Conservation (phyloP, 257 asterid genomes). For the Verbascum thapsus region DNA sequence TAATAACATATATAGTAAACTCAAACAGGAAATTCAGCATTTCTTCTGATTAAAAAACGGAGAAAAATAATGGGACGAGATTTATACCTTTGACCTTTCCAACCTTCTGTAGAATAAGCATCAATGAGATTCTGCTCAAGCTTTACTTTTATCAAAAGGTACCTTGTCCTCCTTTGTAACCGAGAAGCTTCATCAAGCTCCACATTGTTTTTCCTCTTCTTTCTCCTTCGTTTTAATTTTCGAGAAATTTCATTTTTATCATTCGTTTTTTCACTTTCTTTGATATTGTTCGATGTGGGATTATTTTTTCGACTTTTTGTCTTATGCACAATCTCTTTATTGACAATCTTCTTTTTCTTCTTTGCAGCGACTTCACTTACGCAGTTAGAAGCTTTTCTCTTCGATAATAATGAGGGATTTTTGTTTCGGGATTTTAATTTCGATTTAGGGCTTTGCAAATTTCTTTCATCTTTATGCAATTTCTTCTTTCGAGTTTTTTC, state of each 20-base stretch:
- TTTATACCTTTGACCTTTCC: constrained; percentile 98
- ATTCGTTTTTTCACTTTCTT: constrained; percentile 33
- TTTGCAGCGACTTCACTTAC: constrained; percentile 41
- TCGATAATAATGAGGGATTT: constrained; percentile 36
- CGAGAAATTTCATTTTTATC: constrained; percentile 39
- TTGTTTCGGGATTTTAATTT: constrained; percentile 47
- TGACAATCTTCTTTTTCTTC: constrained; percentile 55
- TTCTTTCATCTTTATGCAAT: constrained; percentile 39
- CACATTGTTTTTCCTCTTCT: constrained; percentile 50
- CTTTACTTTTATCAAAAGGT: constrained; percentile 80
- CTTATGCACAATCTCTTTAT: constrained; percentile 46
- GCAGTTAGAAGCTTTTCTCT: constrained; percentile 36
- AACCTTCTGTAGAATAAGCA: constrained; percentile 95
- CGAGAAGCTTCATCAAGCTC: constrained; percentile 86
- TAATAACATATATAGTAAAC: constrained; percentile 7
- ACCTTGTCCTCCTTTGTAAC: constrained; percentile 86
- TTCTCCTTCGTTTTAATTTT: constrained; percentile 50
- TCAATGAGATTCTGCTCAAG: constrained; percentile 95
- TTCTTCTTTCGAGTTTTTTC: constrained; percentile 33
- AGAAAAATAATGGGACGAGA: constrained; percentile 28
- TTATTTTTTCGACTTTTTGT: constrained; percentile 49
- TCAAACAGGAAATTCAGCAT: constrained; percentile 21
- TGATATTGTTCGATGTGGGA: constrained; percentile 39
- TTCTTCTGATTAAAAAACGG: too few species aligned
- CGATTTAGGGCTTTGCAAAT: constrained; percentile 40